phyloP scores from a whole-genome alignment of 1,284 basidiomycete species.

The Leccinum fallax region DNA sequence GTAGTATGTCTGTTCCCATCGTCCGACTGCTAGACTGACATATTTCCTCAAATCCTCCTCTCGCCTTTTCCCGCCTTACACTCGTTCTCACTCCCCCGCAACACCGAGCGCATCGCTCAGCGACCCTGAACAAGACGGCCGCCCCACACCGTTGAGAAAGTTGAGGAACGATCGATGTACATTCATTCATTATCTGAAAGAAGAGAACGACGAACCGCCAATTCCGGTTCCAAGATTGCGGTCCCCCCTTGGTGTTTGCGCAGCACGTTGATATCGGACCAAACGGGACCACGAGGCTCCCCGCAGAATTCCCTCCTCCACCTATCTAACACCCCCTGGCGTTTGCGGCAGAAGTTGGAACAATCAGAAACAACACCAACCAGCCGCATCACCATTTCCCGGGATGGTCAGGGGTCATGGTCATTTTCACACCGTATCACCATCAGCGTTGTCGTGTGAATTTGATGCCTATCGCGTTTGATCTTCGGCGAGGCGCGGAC shows the following conservation, averaged over 20 bases:
- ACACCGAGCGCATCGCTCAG: background rate
- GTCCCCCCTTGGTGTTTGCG: conserved; percentile 2
- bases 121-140: background rate
- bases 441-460: conserved; percentile 16
- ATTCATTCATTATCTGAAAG: background rate
- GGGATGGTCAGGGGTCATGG: background rate
- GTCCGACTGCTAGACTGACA: background rate
- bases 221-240: conserved; percentile 5
- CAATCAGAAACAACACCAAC: background rate
- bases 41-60: background rate
- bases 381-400: background rate
- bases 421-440: background rate
- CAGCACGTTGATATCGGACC: conserved; percentile 4
- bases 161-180: background rate
- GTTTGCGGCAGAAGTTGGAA: background rate
- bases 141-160: background rate
- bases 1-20: background rate
- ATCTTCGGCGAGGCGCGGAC: conserved; percentile 25
- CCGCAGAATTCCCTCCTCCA: conserved; percentile 5
- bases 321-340: background rate
- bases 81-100: background rate
- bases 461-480: conserved; percentile 17
- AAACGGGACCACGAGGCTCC: conserved; percentile 23
- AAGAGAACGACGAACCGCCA: background rate
- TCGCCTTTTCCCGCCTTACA: background rate